Conservation (phyloP, 495 filamentous ascomycete genomes). For the Monascus purpureus region DNA sequence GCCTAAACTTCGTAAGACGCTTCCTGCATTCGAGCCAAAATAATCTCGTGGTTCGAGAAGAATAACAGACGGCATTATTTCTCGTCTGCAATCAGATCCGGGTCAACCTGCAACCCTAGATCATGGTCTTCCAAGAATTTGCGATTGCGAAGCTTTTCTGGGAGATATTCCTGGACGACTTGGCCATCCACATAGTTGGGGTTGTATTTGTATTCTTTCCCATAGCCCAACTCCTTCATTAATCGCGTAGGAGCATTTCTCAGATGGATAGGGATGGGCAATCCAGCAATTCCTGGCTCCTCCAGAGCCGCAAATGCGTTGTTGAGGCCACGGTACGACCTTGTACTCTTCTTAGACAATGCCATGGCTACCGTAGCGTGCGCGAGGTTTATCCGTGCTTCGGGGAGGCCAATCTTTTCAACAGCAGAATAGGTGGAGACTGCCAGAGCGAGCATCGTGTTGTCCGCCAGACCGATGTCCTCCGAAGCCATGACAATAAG, state of each 20-base stretch:
- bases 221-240: slow-evolving; percentile 87
- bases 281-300: slow-evolving; percentile 64
- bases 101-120: slow-evolving; percentile 65
- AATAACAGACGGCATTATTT: too few relatives aligned
- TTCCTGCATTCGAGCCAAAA: too few relatives aligned
- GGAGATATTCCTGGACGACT: slow-evolving; percentile 83
- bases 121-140: slow-evolving; percentile 72
- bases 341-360: slow-evolving; percentile 69
- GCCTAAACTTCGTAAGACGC: too few relatives aligned
- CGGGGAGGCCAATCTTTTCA: slow-evolving; percentile 85
- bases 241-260: slow-evolving; percentile 81
- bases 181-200: slow-evolving; percentile 75
- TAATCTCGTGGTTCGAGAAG: too few relatives aligned
- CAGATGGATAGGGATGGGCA: slow-evolving; percentile 77
- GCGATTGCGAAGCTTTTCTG: slow-evolving; percentile 51
- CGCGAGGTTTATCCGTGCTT: slow-evolving; percentile 82
- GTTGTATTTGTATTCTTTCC: slow-evolving; percentile 91
- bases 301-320: slow-evolving; percentile 59
- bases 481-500: slow-evolving; percentile 88
- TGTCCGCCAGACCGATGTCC: slow-evolving; percentile 86
- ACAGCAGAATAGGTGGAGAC: slow-evolving; percentile 73
- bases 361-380: slow-evolving; percentile 77
- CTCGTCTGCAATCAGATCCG: slow-evolving; percentile 23
- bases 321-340: slow-evolving; percentile 70
- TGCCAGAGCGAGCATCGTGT: slow-evolving; percentile 67